Percentiles rank a stretch among this genome's conserved stretches.
These are phyloP conservation scores for Wickerhamiella kurtzmanii DNA, from an alignment of 805 yeast genomes.

Conservation along the genomic window DNA sequence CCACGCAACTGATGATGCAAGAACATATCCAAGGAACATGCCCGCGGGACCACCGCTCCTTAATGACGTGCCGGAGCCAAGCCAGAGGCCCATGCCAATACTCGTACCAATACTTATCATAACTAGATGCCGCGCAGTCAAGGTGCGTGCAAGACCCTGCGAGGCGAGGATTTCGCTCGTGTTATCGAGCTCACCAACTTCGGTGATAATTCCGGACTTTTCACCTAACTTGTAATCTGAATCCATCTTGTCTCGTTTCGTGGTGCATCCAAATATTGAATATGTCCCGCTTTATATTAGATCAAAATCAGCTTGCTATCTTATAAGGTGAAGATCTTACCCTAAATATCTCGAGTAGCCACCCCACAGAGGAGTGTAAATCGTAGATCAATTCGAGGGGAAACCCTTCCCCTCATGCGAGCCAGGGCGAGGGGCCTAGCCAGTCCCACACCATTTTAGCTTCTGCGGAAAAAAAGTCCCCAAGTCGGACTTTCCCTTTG, in stretches of 20 bases:
- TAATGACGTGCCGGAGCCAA: constrained; percentile 37
- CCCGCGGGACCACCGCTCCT: constrained; percentile 39
- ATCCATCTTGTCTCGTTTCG: background rate
- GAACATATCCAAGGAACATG: constrained; percentile 39
- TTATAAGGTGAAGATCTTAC: too few relatives aligned
- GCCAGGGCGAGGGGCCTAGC: too few relatives aligned
- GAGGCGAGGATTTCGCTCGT: background rate
- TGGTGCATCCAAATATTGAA: too few relatives aligned
- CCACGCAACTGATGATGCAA: constrained; percentile 48
- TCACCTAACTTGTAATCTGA: background rate
- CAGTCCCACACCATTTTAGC: too few relatives aligned
- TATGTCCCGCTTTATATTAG: too few relatives aligned
- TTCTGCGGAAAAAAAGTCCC: too few relatives aligned
- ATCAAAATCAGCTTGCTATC: too few relatives aligned
- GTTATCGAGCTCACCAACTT: background rate
- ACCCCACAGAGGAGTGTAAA: too few relatives aligned
- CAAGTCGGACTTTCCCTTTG: too few relatives aligned
- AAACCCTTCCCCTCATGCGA: too few relatives aligned
- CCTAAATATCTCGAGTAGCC: too few relatives aligned
- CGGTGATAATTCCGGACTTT: background rate
- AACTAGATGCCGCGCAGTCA: constrained; percentile 23
- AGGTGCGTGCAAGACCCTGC: constrained; percentile 25
- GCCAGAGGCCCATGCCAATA: constrained; percentile 57
- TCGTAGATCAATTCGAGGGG: too few relatives aligned
- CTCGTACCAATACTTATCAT: constrained; percentile 75